Conservation (phyloP, 2,329 filamentous ascomycete species). For the Bipolaris cookei region DNA sequence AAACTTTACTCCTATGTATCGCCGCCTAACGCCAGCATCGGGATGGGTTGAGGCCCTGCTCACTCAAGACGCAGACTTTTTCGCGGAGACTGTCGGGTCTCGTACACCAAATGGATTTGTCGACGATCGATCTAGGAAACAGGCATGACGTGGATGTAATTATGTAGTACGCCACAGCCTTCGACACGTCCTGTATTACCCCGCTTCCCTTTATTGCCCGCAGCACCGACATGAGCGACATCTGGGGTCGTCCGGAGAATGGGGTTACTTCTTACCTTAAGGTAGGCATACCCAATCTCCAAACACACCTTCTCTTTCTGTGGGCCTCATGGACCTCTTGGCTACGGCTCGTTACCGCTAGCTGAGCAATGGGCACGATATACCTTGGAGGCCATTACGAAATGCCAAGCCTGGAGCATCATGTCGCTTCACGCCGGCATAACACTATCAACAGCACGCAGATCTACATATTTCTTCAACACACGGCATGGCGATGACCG, state of each 20-base stretch:
- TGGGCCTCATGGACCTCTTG: constrained; percentile 40
- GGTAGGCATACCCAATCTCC: constrained; percentile 53
- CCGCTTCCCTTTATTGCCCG: constrained; percentile 37
- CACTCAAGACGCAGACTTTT: constrained; percentile 26
- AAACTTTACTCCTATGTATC: constrained; percentile 39
- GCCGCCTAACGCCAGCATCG: constrained; percentile 32
- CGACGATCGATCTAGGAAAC: constrained; percentile 25
- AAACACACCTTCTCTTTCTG: constrained; percentile 54
- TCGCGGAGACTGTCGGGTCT: constrained; percentile 26
- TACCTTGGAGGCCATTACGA: constrained; percentile 31
- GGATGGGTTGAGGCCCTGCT: constrained; percentile 33
- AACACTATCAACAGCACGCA: constrained; percentile 30
- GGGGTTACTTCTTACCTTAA: constrained; percentile 52
- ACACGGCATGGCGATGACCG: constrained; percentile 33
- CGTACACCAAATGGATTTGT: constrained; percentile 32
- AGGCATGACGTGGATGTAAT: constrained; percentile 50
- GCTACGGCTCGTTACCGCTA: constrained; percentile 33
- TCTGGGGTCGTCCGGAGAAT: constrained; percentile 44
- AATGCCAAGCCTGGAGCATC: constrained; percentile 33
- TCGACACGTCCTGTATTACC: constrained; percentile 44
- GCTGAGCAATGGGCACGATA: constrained; percentile 36
- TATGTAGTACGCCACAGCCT: constrained; percentile 53
- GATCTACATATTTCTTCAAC: constrained; percentile 28
- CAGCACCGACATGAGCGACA: constrained; percentile 40
- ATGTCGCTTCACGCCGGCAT: constrained; percentile 19